phyloP scores from a whole-genome alignment of 2,329 filamentous ascomycete genomes.

The Colletotrichum sp. region DNA sequence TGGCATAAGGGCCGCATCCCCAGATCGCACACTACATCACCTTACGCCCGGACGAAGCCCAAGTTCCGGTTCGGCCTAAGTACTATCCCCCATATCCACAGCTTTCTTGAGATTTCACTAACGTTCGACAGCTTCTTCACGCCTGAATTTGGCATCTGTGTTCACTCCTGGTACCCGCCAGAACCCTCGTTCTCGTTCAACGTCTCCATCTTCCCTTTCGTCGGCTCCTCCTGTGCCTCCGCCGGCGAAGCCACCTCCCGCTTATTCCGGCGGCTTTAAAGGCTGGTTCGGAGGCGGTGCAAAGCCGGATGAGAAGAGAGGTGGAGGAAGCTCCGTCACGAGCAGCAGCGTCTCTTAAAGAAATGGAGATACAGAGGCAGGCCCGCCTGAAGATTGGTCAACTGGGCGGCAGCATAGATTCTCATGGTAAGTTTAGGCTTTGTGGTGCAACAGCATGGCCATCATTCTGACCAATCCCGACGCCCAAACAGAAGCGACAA shows the following conservation, averaged over 20 bases:
- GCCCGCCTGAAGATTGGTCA: not conserved
- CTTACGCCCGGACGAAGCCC: not conserved
- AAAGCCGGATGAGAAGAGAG: not conserved
- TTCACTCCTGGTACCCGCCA: not conserved
- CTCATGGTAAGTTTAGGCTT: not conserved
- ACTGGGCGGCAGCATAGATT: not conserved
- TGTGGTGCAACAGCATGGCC: not conserved
- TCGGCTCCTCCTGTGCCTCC: not conserved
- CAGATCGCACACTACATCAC: not conserved
- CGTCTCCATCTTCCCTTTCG: not conserved
- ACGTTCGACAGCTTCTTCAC: not conserved
- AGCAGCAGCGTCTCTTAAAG: not conserved
- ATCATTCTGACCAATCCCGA: not conserved
- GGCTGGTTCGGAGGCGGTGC: not conserved
- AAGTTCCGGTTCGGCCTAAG: not conserved
- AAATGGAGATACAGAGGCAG: not conserved
- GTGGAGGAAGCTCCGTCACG: not conserved
- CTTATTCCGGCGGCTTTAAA: not conserved
- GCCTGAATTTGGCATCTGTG: not conserved
- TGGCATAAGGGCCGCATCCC: not conserved
- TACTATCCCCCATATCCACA: not conserved
- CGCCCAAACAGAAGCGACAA: not conserved
- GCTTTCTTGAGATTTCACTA: not conserved
- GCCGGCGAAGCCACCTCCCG: not conserved
- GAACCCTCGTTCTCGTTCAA: not conserved